phyloP scores from a whole-genome alignment of 352 stramenopile species.

The Phytophthora ohioensis region DNA sequence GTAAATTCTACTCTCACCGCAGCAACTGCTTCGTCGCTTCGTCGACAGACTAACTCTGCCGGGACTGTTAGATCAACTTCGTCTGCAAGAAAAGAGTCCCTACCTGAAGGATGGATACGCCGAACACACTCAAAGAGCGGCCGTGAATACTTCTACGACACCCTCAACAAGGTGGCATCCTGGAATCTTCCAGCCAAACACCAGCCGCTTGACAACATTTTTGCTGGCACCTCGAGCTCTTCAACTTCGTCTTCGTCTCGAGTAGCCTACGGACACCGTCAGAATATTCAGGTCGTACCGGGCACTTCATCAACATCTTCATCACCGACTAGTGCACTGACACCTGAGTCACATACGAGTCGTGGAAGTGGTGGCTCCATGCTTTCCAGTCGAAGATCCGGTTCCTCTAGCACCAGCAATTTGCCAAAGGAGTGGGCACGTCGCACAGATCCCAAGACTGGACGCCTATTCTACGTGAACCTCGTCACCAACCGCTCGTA shows the following conservation, averaged over 20 bases:
- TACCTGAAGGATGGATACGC: conserved; percentile 77
- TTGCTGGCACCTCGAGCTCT: conserved; percentile 38
- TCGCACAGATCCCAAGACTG: conserved; percentile 81
- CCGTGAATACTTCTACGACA: conserved; percentile 82
- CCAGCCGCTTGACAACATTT: conserved; percentile 62
- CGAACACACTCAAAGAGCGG: conserved; percentile 78
- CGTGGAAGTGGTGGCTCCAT: conserved; percentile 16
- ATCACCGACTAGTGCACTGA: conserved; percentile 49
- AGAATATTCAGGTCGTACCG: conserved; percentile 28
- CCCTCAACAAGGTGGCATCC: conserved; percentile 70
- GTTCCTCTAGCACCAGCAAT: conserved; percentile 38
- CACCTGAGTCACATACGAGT: conserved; percentile 45
- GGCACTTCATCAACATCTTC: conserved; percentile 41
- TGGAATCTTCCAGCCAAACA: conserved; percentile 76
- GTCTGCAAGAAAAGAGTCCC: conserved; percentile 50
- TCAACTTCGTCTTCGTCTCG: conserved; percentile 29
- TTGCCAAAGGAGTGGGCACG: conserved; percentile 85
- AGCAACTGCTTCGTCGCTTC: conserved; percentile 35
- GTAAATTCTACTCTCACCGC: conserved; percentile 33
- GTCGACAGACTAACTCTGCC: conserved; percentile 18
- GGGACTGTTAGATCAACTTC: conserved; percentile 23
- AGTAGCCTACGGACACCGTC: conserved; percentile 17
- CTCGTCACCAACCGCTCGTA: conserved; percentile 87
- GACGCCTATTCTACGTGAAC: conserved; percentile 85
- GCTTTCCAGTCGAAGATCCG: conserved; percentile 45